Percentiles rank a stretch among this genome's conserved stretches.
These are phyloP conservation scores for Phaeosphaeria sp. DNA, from an alignment of 2,329 filamentous ascomycete genomes.

Conservation along the genomic window DNA sequence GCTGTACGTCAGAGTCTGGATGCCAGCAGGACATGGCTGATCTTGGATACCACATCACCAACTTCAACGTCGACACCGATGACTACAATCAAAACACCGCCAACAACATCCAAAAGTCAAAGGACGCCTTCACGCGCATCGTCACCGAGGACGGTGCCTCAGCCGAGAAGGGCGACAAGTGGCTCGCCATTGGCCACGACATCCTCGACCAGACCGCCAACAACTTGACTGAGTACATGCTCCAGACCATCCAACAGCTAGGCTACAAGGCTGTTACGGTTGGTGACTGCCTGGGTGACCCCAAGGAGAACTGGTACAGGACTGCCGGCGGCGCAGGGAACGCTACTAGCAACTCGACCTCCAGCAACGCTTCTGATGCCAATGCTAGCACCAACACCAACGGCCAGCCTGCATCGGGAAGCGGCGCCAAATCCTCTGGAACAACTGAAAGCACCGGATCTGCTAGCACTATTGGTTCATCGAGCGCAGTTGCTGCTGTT, in stretches of 20 bases:
- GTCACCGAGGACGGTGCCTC: conserved; percentile 43
- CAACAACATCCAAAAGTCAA: conserved; percentile 57
- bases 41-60: conserved; percentile 66
- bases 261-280: conserved; percentile 55
- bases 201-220: conserved; percentile 55
- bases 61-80: conserved; percentile 66
- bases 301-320: conserved; percentile 57
- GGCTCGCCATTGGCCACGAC: conserved; percentile 61
- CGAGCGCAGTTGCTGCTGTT: neutral
- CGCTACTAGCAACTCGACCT: neutral
- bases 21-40: conserved; percentile 50
- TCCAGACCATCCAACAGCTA: conserved; percentile 46
- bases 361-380: neutral
- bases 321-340: conserved; percentile 43
- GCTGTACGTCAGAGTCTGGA: conserved; percentile 46
- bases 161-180: conserved; percentile 36
- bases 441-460: neutral
- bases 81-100: conserved; percentile 65
- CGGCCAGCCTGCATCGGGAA: neutral
- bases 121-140: conserved; percentile 59
- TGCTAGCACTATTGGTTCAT: neutral
- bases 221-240: conserved; percentile 54
- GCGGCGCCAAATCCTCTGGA: neutral
- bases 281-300: conserved; percentile 56
- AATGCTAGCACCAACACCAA: neutral